Evolutionary conservation across 2,329 filamentous ascomycete species (phyloP).

Genomic region (Dactylellina drechsleri): DNA sequence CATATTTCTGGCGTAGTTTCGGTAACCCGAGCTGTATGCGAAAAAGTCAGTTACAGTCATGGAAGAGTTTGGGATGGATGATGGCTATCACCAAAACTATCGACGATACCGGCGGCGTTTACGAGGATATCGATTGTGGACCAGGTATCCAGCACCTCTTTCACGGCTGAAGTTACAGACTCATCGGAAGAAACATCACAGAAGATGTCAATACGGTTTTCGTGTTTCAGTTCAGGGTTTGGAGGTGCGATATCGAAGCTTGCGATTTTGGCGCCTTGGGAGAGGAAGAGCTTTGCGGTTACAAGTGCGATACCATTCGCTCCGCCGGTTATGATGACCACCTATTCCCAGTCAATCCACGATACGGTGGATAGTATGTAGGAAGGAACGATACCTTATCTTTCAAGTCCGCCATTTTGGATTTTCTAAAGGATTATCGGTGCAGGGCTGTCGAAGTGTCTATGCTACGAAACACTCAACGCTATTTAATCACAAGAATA

Average conservation of each 20-base stretch:
- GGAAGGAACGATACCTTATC: constrained; percentile 3
- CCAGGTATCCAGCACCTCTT: constrained; percentile 21
- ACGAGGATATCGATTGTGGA: constrained; percentile 19
- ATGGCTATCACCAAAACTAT: constrained; percentile 9
- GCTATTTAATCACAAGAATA: neutral
- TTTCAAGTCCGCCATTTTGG: constrained; percentile 9
- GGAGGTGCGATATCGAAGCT: constrained; percentile 13
- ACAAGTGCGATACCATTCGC: constrained; percentile 22
- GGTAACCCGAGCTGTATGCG: constrained; percentile 6
- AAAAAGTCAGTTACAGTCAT: neutral
- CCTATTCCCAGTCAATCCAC: neutral
- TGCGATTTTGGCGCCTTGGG: constrained; percentile 16
- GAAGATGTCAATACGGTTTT: constrained; percentile 16
- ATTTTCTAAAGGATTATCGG: neutral
- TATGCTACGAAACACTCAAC: too few species aligned
- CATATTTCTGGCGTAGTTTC: constrained; percentile 20
- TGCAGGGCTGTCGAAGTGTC: too few species aligned
- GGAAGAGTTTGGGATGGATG: neutral
- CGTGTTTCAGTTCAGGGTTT: constrained; percentile 2
- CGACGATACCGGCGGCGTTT: constrained; percentile 16
- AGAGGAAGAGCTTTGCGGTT: constrained; percentile 21
- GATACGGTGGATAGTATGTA: neutral
- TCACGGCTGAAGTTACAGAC: constrained; percentile 15
- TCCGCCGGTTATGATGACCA: constrained; percentile 22
- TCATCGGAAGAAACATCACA: constrained; percentile 25